Evolutionary conservation across 2,329 filamentous ascomycete species (phyloP), one percentile per base, ranked within the genome.

Genomic region (Trichoderma hamatum): DNA sequence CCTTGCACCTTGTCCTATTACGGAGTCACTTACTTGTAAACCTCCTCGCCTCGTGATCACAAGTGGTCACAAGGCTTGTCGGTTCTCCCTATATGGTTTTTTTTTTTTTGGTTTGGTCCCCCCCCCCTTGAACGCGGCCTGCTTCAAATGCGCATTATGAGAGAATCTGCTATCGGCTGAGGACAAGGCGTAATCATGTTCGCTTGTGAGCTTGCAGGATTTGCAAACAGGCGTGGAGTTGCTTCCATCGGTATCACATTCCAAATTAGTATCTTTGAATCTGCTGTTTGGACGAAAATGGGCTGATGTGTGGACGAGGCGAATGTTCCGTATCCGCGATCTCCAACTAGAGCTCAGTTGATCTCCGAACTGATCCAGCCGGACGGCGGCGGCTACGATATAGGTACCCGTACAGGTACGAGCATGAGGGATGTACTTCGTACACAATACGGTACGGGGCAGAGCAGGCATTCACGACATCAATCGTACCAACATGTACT

Each of bases 41-140:
- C 52, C n/a, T 62, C 51, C 34, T 55, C 51, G 67, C 59, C 67
- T 69, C 67, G 67, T 69, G 67, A 69, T 63, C 67, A 63, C 58
- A 49, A 55, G 59, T 32, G 59, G 59, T 63, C 67, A 69, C 67
- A 63, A 64, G 60, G 52, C 67, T 63, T 43, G 63, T 58, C 21
- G n/a, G 34, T 34, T 49, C 39, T 58, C 63, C 54, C 52, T 67
- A 43, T 43, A 43, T 43, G 39, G 63, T 36, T 30, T 30, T 26
- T 43, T 32, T 36, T 14, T 51, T 11, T 46, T 59, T 59, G n/a
- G n/a, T n/a, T n/a, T n/a, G n/a, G 32, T 13, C 4, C 30, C 30
- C 30, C 30, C 10, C 21, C 46, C 32, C 19, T 67, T 36, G 39
- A n/a, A 19, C 19, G 39, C 39, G 52, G 28, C 14, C 11, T 49